phyloP scores from a whole-genome alignment of 164 flowering plant genomes.

The Chloranthus sessilifolius region DNA sequence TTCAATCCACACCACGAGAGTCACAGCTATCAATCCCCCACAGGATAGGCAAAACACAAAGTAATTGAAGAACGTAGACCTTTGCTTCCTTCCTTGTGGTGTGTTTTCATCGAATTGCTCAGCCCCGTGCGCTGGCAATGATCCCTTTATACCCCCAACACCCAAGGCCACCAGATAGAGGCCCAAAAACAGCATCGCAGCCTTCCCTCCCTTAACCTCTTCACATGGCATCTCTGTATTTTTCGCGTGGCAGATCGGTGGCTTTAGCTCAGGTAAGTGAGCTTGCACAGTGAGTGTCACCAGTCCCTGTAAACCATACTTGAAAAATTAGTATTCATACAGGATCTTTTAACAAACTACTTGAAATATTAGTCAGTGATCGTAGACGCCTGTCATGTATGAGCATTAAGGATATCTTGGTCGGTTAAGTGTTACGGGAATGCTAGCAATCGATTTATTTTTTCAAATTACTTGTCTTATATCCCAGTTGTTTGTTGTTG shows the following conservation, averaged over 20 bases:
- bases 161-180: conserved; percentile 77
- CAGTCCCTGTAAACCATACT: conserved; percentile 80
- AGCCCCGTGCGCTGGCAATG: conserved; percentile 77
- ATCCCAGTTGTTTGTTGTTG: no score
- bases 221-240: conserved; percentile 21
- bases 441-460: no score
- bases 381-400: no score
- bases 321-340: no score
- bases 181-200: conserved; percentile 49
- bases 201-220: conserved; percentile 34
- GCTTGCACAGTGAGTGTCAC: conserved; percentile 74
- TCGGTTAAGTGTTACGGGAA: no score
- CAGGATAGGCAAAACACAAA: conserved; percentile 62
- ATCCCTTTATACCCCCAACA: conserved; percentile 85
- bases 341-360: no score
- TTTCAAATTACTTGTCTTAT: no score
- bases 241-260: conserved; percentile 28
- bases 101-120: conserved; percentile 72
- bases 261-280: conserved; percentile 38
- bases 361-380: no score
- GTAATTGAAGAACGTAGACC: conserved; percentile 79
- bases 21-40: conserved; percentile 77
- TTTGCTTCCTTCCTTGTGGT: conserved; percentile 49
- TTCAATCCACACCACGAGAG: conserved; percentile 84
- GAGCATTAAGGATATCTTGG: no score